phyloP scores from a whole-genome alignment of 2,329 filamentous ascomycete species.

The Penicillium decumbens region DNA sequence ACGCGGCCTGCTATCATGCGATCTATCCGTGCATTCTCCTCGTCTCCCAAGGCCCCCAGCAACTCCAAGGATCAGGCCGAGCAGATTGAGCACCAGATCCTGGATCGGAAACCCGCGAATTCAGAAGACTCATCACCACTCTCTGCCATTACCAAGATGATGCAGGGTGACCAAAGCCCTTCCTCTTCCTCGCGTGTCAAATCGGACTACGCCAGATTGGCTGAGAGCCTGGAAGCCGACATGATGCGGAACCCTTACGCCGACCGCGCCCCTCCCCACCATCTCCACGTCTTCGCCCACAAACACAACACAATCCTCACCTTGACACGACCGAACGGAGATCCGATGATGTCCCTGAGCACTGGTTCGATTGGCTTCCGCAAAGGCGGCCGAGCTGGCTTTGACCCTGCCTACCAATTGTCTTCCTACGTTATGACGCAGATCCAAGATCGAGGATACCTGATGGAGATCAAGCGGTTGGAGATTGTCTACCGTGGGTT shows the following conservation, averaged over 20 bases:
- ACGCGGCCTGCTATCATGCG: conserved; percentile 17
- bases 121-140: conserved; percentile 21
- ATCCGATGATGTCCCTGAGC: conserved; percentile 73
- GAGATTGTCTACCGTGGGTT: conserved; percentile 83
- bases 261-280: conserved; percentile 56
- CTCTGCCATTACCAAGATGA: conserved; percentile 30
- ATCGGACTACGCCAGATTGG: conserved; percentile 30
- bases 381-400: conserved; percentile 72
- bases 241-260: conserved; percentile 35
- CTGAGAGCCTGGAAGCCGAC: conserved; percentile 33
- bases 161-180: conserved; percentile 24
- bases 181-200: conserved; percentile 20
- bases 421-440: conserved; percentile 76
- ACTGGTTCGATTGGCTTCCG: conserved; percentile 88
- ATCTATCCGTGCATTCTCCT: conserved; percentile 33
- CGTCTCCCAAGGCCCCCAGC: conserved; percentile 22
- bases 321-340: conserved; percentile 73
- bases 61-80: conserved; percentile 17
- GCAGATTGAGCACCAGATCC: conserved; percentile 29
- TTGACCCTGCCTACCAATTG: conserved; percentile 90
- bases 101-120: conserved; percentile 20
- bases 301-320: conserved; percentile 97
- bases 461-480: conserved; percentile 68
- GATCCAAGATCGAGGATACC: conserved; percentile 75
- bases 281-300: conserved; percentile 78